Evolutionary conservation across 176 grass and related monocot species (phyloP).

Genomic region (Elaeis guineensis): DNA sequence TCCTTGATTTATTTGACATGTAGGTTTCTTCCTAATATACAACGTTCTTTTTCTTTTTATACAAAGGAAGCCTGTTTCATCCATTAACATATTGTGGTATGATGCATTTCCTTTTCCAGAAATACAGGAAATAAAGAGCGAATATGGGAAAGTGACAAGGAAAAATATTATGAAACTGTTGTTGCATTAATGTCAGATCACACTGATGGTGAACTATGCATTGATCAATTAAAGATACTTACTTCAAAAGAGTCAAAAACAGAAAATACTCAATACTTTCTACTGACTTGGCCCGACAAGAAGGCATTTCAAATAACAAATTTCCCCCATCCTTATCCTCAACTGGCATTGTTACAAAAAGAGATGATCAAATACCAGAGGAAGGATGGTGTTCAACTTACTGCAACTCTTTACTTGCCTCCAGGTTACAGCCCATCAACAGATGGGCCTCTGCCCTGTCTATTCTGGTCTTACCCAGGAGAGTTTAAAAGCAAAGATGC

Average conservation of each 20-base stretch:
- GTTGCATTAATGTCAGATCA: slow-evolving; percentile 88
- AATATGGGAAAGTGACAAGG: slow-evolving; percentile 97
- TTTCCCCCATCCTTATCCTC: slow-evolving; percentile 95
- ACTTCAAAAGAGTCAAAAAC: slow-evolving; percentile 98
- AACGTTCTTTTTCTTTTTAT: slow-evolving; percentile 18
- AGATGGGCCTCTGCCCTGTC: slow-evolving; percentile 85
- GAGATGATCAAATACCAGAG: slow-evolving; percentile 95
- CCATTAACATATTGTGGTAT: background rate
- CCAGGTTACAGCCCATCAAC: slow-evolving; percentile 70
- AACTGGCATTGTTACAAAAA: slow-evolving; percentile 78
- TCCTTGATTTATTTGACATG: slow-evolving; percentile 98
- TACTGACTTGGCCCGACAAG: slow-evolving; percentile 87
- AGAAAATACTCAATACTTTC: slow-evolving; percentile 94
- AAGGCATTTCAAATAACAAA: slow-evolving; percentile 89
- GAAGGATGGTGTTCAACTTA: slow-evolving; percentile 97
- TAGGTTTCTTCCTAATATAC: slow-evolving; percentile 32
- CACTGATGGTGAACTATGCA: slow-evolving; percentile 54
- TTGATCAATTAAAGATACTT: slow-evolving; percentile 86
- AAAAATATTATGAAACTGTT: slow-evolving; percentile 90
- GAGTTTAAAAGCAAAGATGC: slow-evolving; percentile 99
- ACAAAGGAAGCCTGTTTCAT: slow-evolving; percentile 11
- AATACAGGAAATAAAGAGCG: slow-evolving; percentile 87
- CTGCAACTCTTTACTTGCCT: slow-evolving; percentile 84
- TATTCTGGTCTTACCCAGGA: slow-evolving; percentile 97
- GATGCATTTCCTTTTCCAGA: slow-evolving; percentile 42